phyloP scores from a whole-genome alignment of 1,284 basidiomycete genomes.

The Porphyrellus sp. region DNA sequence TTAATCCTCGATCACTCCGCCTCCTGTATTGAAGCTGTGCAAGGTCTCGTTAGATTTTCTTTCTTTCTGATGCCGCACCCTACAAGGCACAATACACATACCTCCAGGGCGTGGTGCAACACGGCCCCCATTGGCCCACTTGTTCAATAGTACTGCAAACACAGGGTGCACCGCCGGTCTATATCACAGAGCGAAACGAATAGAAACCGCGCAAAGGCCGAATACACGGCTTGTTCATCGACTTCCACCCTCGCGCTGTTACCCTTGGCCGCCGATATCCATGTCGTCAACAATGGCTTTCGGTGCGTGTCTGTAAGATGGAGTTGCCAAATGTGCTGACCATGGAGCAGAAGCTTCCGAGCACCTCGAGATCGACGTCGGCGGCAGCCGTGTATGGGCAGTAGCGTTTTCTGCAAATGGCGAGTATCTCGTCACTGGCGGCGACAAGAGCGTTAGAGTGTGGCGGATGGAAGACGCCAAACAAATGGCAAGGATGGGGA shows the following conservation, averaged over 20 bases:
- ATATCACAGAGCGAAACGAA: too few relatives aligned
- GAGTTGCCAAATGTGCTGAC: neutral
- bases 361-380: neutral
- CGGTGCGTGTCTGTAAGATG: neutral
- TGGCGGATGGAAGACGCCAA: neutral
- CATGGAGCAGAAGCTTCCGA: neutral
- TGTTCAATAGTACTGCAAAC: too few relatives aligned
- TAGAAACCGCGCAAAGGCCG: too few relatives aligned
- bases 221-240: neutral
- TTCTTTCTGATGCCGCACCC: too few relatives aligned
- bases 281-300: neutral
- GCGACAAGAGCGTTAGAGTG: neutral
- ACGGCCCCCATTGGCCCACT: too few relatives aligned
- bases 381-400: neutral
- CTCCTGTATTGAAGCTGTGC: too few relatives aligned
- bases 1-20: too few relatives aligned
- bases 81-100: too few relatives aligned
- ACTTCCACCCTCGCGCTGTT: neutral
- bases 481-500: neutral
- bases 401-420: neutral
- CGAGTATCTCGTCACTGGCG: neutral
- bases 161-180: too few relatives aligned
- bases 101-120: too few relatives aligned
- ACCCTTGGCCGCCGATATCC: neutral
- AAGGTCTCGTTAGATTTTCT: too few relatives aligned